A percentile compares a stretch with the other conserved stretches of the same genome.
phyloP scores from a whole-genome alignment of 108 stramenopile genomes.

The Skeletonema costatum region DNA sequence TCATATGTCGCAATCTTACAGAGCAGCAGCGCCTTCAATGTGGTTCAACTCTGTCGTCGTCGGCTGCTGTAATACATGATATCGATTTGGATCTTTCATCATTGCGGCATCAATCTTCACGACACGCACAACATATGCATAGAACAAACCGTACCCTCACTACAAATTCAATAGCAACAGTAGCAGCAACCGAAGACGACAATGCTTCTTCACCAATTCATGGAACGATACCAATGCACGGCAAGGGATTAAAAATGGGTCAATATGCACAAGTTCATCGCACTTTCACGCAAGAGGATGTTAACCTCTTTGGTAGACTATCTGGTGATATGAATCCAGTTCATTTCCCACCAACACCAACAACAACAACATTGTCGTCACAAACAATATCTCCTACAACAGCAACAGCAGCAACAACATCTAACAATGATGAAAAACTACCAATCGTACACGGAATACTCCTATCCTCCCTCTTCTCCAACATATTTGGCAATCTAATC shows the following conservation, averaged over 20 bases:
- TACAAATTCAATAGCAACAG: background rate
- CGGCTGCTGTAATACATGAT: too few relatives aligned
- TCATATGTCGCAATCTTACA: too few relatives aligned
- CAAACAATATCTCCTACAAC: background rate
- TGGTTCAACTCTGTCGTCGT: too few relatives aligned
- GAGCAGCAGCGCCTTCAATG: too few relatives aligned
- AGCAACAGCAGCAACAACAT: slow-evolving; percentile 4
- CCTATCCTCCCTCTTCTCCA: slow-evolving; percentile 75
- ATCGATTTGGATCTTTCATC: background rate
- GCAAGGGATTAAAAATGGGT: slow-evolving; percentile 61
- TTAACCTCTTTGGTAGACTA: slow-evolving; percentile 55
- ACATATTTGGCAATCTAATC: slow-evolving; percentile 77
- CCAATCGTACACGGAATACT: slow-evolving; percentile 81
- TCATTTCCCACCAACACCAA: slow-evolving; percentile 42
- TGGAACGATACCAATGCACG: slow-evolving; percentile 69
- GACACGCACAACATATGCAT: background rate
- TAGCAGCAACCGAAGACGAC: background rate
- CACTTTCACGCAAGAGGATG: slow-evolving; percentile 53
- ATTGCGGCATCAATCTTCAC: background rate
- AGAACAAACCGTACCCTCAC: background rate
- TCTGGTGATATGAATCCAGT: slow-evolving; percentile 76
- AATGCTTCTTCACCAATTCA: background rate
- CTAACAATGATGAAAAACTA: background rate
- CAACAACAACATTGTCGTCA: background rate
- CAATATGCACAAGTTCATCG: slow-evolving; percentile 70